These are phyloP conservation scores for Tetradesmus lagerheimii DNA, from an alignment of 139 green algal species.

Conservation along the genomic window DNA sequence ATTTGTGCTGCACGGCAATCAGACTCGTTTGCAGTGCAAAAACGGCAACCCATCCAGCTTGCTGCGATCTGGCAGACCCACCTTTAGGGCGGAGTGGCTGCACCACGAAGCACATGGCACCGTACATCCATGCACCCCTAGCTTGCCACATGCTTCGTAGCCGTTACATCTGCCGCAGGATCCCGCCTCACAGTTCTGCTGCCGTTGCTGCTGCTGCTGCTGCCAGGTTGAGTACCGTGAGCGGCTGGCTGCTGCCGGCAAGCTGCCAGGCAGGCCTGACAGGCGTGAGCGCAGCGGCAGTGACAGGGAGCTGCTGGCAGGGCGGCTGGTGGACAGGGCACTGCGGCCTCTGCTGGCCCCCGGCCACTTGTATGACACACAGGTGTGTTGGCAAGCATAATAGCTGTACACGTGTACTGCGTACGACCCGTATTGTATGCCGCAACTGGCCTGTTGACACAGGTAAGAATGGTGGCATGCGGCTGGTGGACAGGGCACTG, in stretches of 20 bases:
- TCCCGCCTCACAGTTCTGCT: not conserved
- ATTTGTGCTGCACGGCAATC: too few species aligned
- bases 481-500: conserved; percentile 77
- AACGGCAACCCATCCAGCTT: too few species aligned
- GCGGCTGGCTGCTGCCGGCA: conserved; percentile 67
- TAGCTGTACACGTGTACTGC: too few species aligned
- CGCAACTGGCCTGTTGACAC: too few species aligned
- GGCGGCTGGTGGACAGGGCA: conserved; percentile 70
- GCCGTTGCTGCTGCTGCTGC: not conserved
- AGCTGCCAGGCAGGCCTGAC: conserved; percentile 73
- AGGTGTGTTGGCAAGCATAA: conserved; percentile 74
- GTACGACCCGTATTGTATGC: too few species aligned
- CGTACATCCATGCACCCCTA: not conserved
- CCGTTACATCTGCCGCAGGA: too few species aligned
- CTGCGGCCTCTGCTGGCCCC: conserved; percentile 81
- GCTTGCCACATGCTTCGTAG: not conserved
- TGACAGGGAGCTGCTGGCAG: conserved; percentile 75
- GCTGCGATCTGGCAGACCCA: too few species aligned
- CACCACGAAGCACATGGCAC: too few species aligned
- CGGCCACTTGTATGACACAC: conserved; percentile 66
- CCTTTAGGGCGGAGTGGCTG: too few species aligned
- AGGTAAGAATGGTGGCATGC: too few species aligned
- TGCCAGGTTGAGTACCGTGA: conserved; percentile 88
- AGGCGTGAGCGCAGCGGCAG: conserved; percentile 70
- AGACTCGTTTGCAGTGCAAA: too few species aligned